phyloP scores from a whole-genome alignment of 2,329 filamentous ascomycete genomes.

The Phoma sp. region DNA sequence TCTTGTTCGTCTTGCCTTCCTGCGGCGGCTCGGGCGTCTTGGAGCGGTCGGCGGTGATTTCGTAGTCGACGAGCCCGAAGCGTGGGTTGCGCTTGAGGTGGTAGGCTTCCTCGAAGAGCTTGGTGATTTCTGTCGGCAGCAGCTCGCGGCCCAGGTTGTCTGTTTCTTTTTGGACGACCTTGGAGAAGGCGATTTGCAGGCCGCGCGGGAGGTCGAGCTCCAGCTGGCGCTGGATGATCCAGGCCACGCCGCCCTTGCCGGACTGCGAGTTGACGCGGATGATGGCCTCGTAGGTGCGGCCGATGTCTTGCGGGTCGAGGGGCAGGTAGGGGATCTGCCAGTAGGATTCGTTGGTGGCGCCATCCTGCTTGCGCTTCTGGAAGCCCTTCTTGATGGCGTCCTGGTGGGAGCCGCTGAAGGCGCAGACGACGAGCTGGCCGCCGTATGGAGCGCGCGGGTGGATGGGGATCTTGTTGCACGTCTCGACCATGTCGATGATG shows the following conservation, averaged over 20 bases:
- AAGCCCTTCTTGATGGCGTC: slow-evolving; percentile 95
- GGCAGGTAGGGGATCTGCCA: slow-evolving; percentile 94
- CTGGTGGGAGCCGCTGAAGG: slow-evolving; percentile 91
- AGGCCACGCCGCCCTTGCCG: slow-evolving; percentile 92
- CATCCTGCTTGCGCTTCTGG: slow-evolving; percentile 69
- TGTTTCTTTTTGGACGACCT: slow-evolving; percentile 80
- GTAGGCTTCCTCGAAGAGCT: slow-evolving; percentile 88
- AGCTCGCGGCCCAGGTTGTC: slow-evolving; percentile 85
- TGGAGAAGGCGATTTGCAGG: slow-evolving; percentile 89
- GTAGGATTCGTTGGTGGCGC: slow-evolving; percentile 65
- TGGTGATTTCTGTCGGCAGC: slow-evolving; percentile 79
- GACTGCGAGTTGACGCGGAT: slow-evolving; percentile 97
- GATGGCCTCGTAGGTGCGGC: slow-evolving; percentile 95
- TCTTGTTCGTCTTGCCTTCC: slow-evolving; percentile 75
- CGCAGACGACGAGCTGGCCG: slow-evolving; percentile 88
- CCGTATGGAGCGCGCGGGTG: slow-evolving; percentile 90
- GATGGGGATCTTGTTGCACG: slow-evolving; percentile 92
- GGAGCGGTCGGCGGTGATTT: slow-evolving; percentile 83
- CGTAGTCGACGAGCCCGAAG: slow-evolving; percentile 90
- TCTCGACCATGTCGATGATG: slow-evolving; percentile 88
- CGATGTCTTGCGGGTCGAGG: slow-evolving; percentile 90
- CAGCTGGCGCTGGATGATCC: slow-evolving; percentile 88
- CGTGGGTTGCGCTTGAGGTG: slow-evolving; percentile 82
- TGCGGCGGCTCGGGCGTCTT: slow-evolving; percentile 72
- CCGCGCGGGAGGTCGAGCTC: slow-evolving; percentile 92